Base-by-base conservation (phyloP, 495 filamentous ascomycete species). In the Tuber aestivum region DNA sequence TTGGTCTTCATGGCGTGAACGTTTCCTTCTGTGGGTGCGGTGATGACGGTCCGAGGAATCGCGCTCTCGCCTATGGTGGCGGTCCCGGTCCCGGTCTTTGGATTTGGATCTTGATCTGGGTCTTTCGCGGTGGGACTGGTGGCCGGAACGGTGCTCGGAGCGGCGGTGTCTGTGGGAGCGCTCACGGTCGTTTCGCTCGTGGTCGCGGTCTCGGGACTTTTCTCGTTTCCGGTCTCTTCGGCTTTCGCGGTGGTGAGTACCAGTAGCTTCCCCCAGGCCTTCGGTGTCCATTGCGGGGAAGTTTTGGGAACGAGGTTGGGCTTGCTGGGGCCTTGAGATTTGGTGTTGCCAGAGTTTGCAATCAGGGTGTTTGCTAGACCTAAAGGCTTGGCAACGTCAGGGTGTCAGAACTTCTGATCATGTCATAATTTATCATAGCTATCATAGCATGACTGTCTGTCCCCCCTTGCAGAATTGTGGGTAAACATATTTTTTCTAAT, bases 1-100 rank as follows among this genome's bases (percentile, higher is more conserved):
- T 21, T 85, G 80, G 20, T 84, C 81, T n/a, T 87, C 83, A 50
- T 87, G 82, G 16, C 86, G 85, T 41, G 85, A 85, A 69, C 85
- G 85, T 71, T 87, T 83, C 74, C 85, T 83, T 1, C 85, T 78
- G n/a, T 85, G 41, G 50, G 0, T 35, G 18, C 74, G 41, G 41
- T 74, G 71, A 38, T 71, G 45, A 20, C 72, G 77, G 44, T 79
- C 78, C 10, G 71, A 70, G 14, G 78, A 50, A 73, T 48, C 56
- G 20, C 45, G 41, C 41, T 41, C 23, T 3, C 48, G 40, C 27
- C 72, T 48, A 68, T 41, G 42, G 40, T 65, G 80, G 1, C 84
- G 80, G 14, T 87, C 84, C 32, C 81, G 77, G 38, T 86, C 80
- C 38, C 80, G 75, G 61, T 83, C 79, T 73, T 65, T 77, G 65